Evolutionary conservation across 176 grass and related monocot genomes (phyloP).

Genomic region (Themeda triandra): DNA sequence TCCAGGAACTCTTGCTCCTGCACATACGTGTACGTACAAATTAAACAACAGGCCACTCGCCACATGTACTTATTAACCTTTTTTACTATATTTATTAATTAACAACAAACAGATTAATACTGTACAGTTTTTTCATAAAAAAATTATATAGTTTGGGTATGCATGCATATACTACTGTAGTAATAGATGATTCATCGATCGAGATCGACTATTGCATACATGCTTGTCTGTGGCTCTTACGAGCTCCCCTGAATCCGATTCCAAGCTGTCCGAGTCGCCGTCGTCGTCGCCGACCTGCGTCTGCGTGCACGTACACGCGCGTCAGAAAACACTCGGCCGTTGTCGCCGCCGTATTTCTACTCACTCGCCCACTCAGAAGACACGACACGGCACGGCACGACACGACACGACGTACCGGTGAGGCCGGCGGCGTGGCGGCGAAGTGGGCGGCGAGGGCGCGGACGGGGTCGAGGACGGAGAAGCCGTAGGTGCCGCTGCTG

Average conservation of each 20-base stretch:
- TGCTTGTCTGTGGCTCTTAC: constrained; percentile 58
- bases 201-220: constrained; percentile 17
- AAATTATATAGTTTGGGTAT: too few species aligned
- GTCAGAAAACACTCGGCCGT: neutral
- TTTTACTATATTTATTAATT: too few species aligned
- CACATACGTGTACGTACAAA: too few species aligned
- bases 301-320: neutral
- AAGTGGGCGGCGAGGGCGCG: constrained; percentile 52
- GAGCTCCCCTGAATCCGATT: constrained; percentile 51
- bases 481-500: constrained; percentile 26
- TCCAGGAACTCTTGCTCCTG: constrained; percentile 74
- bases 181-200: too few species aligned
- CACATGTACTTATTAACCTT: too few species aligned
- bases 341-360: neutral
- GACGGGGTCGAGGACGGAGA: constrained; percentile 72
- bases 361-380: neutral
- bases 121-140: too few species aligned
- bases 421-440: neutral
- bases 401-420: neutral
- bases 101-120: too few species aligned
- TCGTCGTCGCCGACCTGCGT: constrained; percentile 41
- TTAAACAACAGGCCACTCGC: too few species aligned
- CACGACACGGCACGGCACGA: neutral
- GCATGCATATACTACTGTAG: too few species aligned
- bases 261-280: constrained; percentile 39